Base-by-base conservation (phyloP, 768 basidiomycete genomes). In the Postia placenta region DNA sequence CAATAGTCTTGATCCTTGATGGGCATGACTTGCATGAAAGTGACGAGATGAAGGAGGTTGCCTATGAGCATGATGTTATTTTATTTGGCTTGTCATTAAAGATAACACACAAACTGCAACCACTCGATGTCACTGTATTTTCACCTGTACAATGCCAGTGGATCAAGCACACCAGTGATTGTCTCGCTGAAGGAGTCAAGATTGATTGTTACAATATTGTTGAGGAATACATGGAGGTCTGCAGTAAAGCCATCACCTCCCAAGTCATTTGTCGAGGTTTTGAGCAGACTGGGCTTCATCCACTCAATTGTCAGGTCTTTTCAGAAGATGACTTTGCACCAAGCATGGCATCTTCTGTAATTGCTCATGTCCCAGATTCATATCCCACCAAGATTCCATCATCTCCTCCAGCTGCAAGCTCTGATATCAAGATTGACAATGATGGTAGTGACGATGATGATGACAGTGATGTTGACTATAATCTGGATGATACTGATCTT, bases 11-110 rank as follows among this genome's bases (percentile, higher is more conserved):
- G 22, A 66, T 72, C 25, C 64, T 61, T 24, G 67, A 75, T 61
- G 72, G 74, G 0, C 74, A 76, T 59, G 64, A 62, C 28, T 76
- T 73, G 1, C 74, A 77, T 54, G 50, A 49, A 17, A 61, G 58
- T 1, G 24, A 48, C 0, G 19, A 50, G 3, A 56, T 72, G 27
- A 45, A 56, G 6, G 49, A 64, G 11, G 41, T 66, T n/a, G 71
- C 67, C 3, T 23, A 47, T 7, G 36, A 59, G 42, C 33, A 68
- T 44, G 53, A 60, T 15, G 62, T 71, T 28, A 46, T 65, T 2
- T 33, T 74, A 6, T 62, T 66, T 42, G 52, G 45, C 15, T 58
- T 74, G 23, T 74, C 70, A 33, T 33, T 15, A 15, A 33, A 33
- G 30, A 69, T 61, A 0, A 75, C 73, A 1, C 73, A 74, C 42